These are phyloP conservation scores for Teratosphaeria gauchensis DNA, from an alignment of 2,329 filamentous ascomycete genomes.

Conservation along the genomic window DNA sequence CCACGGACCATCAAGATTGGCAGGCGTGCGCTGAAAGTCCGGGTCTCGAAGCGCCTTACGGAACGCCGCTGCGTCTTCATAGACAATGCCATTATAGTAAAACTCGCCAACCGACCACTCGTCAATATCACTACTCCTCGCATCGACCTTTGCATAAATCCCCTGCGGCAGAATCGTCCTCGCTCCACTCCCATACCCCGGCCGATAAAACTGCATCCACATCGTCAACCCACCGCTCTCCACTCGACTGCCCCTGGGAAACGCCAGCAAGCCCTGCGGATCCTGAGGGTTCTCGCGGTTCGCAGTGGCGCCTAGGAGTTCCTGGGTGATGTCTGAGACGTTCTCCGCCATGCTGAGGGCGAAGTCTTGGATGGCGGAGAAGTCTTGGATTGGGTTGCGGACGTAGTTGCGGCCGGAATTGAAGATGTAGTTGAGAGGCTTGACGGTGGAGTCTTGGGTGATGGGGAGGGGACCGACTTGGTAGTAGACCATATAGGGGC, in stretches of 20 bases:
- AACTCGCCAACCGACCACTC: constrained; percentile 42
- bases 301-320: constrained; percentile 34
- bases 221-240: constrained; percentile 35
- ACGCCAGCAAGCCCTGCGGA: constrained; percentile 22
- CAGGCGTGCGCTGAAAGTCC: constrained; percentile 38
- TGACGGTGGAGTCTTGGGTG: constrained; percentile 27
- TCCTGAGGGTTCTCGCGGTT: constrained; percentile 32
- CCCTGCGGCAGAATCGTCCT: constrained; percentile 39
- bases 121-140: constrained; percentile 41
- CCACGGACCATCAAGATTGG: constrained; percentile 43
- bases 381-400: constrained; percentile 19
- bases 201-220: constrained; percentile 41
- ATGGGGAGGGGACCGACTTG: constrained; percentile 43
- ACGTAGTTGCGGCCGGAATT: constrained; percentile 30
- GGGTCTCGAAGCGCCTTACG: constrained; percentile 33
- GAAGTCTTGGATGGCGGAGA: constrained; percentile 14
- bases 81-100: constrained; percentile 47
- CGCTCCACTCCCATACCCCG: constrained; percentile 32
- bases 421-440: constrained; percentile 35
- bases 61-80: constrained; percentile 41
- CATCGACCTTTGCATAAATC: constrained; percentile 35
- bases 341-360: constrained; percentile 21
- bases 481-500: constrained; percentile 35
- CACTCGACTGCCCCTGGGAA: constrained; percentile 33
- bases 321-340: constrained; percentile 35